These are phyloP conservation scores for Colletotrichum nymphaeae DNA, from an alignment of 2,329 filamentous ascomycete genomes.

Conservation along the genomic window DNA sequence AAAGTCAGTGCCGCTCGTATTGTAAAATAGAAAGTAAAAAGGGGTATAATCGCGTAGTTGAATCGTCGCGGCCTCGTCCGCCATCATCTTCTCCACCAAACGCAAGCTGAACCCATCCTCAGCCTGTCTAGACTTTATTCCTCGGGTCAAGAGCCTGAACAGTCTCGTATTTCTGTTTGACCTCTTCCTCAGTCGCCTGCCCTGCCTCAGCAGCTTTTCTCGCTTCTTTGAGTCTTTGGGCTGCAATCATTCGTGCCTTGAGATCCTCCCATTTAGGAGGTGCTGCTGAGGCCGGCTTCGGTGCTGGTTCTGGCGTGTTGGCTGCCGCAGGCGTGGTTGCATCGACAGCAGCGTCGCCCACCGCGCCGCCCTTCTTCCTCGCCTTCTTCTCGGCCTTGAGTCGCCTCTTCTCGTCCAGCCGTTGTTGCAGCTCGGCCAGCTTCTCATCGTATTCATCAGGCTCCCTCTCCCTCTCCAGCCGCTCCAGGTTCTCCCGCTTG, in stretches of 20 bases:
- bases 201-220: slow-evolving; percentile 61
- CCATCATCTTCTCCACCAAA: neutral
- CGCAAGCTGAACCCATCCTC: neutral
- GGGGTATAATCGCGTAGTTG: slow-evolving; percentile 32
- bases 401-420: slow-evolving; percentile 50
- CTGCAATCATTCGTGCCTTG: slow-evolving; percentile 40
- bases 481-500: slow-evolving; percentile 49
- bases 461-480: slow-evolving; percentile 44
- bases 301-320: neutral
- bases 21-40: slow-evolving; percentile 24
- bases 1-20: slow-evolving; percentile 15
- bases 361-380: slow-evolving; percentile 39
- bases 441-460: slow-evolving; percentile 43
- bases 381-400: slow-evolving; percentile 51
- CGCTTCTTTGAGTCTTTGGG: slow-evolving; percentile 62
- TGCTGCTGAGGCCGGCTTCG: neutral
- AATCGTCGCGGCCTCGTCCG: slow-evolving; percentile 1
- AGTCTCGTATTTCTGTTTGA: slow-evolving; percentile 34
- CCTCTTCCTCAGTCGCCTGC: slow-evolving; percentile 57
- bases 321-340: neutral
- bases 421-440: slow-evolving; percentile 36
- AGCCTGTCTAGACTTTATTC: neutral
- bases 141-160: slow-evolving; percentile 21
- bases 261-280: slow-evolving; percentile 35
- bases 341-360: neutral